Conservation (phyloP, 2,329 filamentous ascomycete species). For the Trichoderma asperellum region DNA sequence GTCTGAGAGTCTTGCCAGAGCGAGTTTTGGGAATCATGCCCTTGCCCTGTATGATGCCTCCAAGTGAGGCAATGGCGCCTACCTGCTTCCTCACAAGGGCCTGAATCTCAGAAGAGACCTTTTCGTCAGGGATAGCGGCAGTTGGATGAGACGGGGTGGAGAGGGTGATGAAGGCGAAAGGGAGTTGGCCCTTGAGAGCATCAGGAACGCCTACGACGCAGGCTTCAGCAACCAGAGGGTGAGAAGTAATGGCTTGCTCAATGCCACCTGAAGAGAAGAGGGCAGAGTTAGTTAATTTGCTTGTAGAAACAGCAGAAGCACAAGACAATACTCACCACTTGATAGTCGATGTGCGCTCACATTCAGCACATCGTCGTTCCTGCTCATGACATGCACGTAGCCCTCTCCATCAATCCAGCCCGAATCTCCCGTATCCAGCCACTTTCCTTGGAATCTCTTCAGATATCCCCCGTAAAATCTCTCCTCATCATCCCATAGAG, state of each 20-base stretch:
- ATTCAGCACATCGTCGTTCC: conserved; percentile 87
- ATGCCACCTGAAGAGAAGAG: conserved; percentile 65
- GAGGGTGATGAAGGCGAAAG: conserved; percentile 81
- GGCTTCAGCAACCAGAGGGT: conserved; percentile 78
- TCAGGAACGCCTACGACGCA: conserved; percentile 88
- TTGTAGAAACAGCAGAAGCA: too few species aligned
- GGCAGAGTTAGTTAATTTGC: conserved; percentile 11
- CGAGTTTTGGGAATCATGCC: conserved; percentile 91
- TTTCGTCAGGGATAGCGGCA: conserved; percentile 53
- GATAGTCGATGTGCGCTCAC: conserved; percentile 92
- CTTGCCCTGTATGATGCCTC: conserved; percentile 81
- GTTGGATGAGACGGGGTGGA: conserved; percentile 52
- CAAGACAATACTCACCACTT: conserved; percentile 63
- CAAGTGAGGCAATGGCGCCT: conserved; percentile 82
- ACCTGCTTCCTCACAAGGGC: conserved; percentile 76
- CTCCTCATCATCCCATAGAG: conserved; percentile 82
- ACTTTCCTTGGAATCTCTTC: conserved; percentile 77
- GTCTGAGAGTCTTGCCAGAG: conserved; percentile 85
- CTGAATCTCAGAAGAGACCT: conserved; percentile 67
- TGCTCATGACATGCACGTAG: conserved; percentile 66
- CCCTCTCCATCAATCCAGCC: conserved; percentile 80
- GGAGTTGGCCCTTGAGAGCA: conserved; percentile 83
- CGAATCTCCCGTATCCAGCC: conserved; percentile 90
- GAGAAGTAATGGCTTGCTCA: conserved; percentile 86
- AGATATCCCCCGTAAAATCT: conserved; percentile 86